Evolutionary conservation across 1,284 basidiomycete species (phyloP).

Genomic region (Austroboletus novae-zelandiae): DNA sequence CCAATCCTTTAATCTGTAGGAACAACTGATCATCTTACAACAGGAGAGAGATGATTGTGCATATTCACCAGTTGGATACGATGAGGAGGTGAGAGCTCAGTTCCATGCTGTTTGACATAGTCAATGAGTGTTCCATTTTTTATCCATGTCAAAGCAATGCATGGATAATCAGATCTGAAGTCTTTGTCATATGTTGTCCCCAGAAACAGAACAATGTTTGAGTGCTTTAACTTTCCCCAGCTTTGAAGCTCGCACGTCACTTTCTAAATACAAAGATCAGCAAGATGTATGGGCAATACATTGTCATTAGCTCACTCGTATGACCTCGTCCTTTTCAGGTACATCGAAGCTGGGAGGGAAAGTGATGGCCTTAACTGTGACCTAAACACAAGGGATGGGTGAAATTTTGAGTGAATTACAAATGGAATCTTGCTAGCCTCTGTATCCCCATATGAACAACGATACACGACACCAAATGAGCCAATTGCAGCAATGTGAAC

Average conservation of each 20-base stretch:
- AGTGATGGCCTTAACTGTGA: neutral
- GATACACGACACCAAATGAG: neutral
- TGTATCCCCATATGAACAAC: neutral
- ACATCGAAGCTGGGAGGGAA: neutral
- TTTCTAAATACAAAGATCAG: slow-evolving; percentile 3
- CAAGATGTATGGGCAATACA: neutral
- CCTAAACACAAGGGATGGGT: neutral
- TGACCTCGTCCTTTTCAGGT: neutral
- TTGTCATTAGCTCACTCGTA: neutral
- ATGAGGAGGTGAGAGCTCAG: neutral
- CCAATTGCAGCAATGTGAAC: neutral
- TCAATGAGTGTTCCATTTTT: slow-evolving; percentile 3
- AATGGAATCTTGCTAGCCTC: neutral
- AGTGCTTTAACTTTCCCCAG: slow-evolving; percentile 5
- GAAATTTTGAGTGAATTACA: neutral
- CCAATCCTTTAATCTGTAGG: neutral
- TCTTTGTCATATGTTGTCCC: neutral
- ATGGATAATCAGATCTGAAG: slow-evolving; percentile 6
- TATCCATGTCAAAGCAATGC: slow-evolving; percentile 13
- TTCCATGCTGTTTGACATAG: neutral
- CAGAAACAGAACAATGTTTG: slow-evolving; percentile 5
- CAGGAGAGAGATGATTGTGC: neutral
- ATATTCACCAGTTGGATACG: neutral
- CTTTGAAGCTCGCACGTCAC: slow-evolving; percentile 4
- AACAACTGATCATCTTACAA: neutral